Conservation (phyloP, 1,284 basidiomycete species). For the Lignosus rhinocerotis region DNA sequence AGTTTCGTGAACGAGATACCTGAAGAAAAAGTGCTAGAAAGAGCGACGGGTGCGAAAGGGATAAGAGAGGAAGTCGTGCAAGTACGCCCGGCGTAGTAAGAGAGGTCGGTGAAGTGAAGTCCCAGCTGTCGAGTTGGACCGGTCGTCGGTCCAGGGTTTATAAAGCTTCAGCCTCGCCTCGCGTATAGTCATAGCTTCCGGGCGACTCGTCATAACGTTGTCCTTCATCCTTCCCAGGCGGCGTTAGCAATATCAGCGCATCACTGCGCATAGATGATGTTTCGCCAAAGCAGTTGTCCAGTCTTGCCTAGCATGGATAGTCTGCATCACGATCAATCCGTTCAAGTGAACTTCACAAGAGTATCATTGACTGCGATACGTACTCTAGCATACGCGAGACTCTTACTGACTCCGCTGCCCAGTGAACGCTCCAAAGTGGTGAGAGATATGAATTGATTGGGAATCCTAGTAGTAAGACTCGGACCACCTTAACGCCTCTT, state of each 20-base stretch:
- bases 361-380: too few relatives aligned
- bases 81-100: conserved; percentile 27
- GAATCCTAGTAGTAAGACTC: too few relatives aligned
- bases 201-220: neutral
- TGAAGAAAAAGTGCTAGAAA: conserved; percentile 9
- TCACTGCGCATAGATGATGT: conserved; percentile 2
- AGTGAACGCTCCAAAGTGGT: too few relatives aligned
- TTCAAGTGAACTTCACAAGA: too few relatives aligned
- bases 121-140: conserved; percentile 20
- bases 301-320: too few relatives aligned
- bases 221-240: neutral
- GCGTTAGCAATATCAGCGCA: neutral
- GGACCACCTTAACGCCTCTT: too few relatives aligned
- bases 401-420: too few relatives aligned
- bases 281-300: conserved; percentile 1
- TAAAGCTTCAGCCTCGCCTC: conserved; percentile 1
- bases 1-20: conserved; percentile 5
- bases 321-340: too few relatives aligned
- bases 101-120: conserved; percentile 12
- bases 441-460: too few relatives aligned
- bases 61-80: conserved; percentile 18
- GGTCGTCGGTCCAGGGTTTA: neutral
- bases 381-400: too few relatives aligned
- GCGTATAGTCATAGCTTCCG: neutral
- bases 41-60: conserved; percentile 13